Evolutionary conservation across 345 rosid species (phyloP), one percentile per base, ranked within the genome.

Genomic region (Geranium rotundifolium): DNA sequence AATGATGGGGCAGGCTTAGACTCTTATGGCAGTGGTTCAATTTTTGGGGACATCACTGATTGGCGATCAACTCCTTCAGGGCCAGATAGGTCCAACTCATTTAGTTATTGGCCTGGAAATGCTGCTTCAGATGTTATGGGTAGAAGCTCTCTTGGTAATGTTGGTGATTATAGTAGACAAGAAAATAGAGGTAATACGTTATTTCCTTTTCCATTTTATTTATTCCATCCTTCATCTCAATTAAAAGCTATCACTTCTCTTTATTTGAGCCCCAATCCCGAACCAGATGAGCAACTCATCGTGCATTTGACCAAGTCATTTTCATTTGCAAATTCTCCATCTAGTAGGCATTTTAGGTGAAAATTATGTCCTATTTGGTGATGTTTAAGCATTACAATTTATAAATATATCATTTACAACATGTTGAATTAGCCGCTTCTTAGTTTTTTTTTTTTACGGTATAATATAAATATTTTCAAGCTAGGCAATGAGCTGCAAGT

Each of bases 141-240:
- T 27, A 71, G 72, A 69, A 84, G 61, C 66, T 56, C 85, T 67
- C 80, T 73, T 63, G 79, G 75, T 69, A 79, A 77, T 55, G 78
- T 71, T 78, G 87, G 77, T 59, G 80, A 82, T 75, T 58, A 77
- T 57, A 75, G 71, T 76, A 80, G 86, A 77, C 89, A 80, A 68
- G 20, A 83, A 70, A 77, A 62, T 79, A 78, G 89, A 79, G 89
- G 93, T 79, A 74, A 29, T 14, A 17, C 56, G 17, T 69, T 15
- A 23, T 39, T 61, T 61, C 19, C 37, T 31, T 31, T 31, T 7
- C 17, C 64, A 37, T 55, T 7, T 20, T 17, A 20, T 58, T 27
- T 31, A 31, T 31, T 31, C 4, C 37, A 31, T 31, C 37, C 29
- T 46, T 50, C 27, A 29, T 54, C n/a, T 29, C 15, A n/a, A 61